Evolutionary conservation across 2,329 filamentous ascomycete genomes (phyloP).

Genomic region (Trichoderma hamatum): DNA sequence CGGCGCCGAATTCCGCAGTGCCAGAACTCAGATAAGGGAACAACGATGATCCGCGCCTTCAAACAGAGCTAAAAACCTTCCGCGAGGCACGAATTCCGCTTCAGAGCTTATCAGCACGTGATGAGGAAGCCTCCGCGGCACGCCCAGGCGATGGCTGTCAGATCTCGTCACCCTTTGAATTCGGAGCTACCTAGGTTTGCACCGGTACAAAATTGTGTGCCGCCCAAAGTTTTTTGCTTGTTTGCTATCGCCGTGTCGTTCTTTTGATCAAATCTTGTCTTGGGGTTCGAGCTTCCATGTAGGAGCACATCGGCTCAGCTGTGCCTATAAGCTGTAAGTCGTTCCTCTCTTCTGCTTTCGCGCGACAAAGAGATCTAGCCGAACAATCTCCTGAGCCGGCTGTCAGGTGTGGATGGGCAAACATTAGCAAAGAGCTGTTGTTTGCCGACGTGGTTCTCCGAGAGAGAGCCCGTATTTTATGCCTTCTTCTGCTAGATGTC

Average conservation of each 20-base stretch:
- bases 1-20: constrained; percentile 17
- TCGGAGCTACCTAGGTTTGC: constrained; percentile 44
- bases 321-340: constrained; percentile 43
- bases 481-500: not conserved
- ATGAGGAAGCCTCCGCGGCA: constrained; percentile 38
- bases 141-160: constrained; percentile 36
- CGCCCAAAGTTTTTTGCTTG: constrained; percentile 7
- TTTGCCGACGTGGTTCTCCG: not conserved
- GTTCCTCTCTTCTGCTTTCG: constrained; percentile 30
- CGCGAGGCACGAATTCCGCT: constrained; percentile 3
- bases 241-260: constrained; percentile 3
- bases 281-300: constrained; percentile 40
- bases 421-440: not conserved
- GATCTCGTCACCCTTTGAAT: constrained; percentile 43
- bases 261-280: constrained; percentile 6
- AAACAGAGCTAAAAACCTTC: not conserved
- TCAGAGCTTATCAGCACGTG: constrained; percentile 42
- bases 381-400: constrained; percentile 22
- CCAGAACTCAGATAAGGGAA: constrained; percentile 11
- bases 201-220: constrained; percentile 31
- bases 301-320: constrained; percentile 39
- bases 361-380: constrained; percentile 29
- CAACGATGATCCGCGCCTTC: constrained; percentile 16
- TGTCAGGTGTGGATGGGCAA: constrained; percentile 7
- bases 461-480: not conserved